These are phyloP conservation scores for Termitomyces sp. DNA, from an alignment of 768 basidiomycete genomes.

Conservation along the genomic window DNA sequence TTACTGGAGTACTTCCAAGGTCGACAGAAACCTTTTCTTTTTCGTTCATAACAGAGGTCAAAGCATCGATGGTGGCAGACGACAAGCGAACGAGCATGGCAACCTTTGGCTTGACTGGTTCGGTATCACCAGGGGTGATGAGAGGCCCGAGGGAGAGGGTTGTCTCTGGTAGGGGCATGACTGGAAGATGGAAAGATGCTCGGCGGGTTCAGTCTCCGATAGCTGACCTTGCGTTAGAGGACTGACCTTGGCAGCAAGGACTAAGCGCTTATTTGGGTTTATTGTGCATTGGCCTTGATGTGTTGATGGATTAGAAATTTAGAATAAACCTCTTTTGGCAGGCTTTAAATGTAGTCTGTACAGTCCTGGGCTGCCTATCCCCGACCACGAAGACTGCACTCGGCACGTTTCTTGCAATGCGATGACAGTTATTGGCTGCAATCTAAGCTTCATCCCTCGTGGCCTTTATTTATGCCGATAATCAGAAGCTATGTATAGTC, in stretches of 20 bases:
- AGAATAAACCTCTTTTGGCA: no score
- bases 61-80: constrained; percentile 63
- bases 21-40: constrained; percentile 48
- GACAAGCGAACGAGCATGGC: constrained; percentile 78
- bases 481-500: not conserved
- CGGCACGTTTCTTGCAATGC: not conserved
- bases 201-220: no score
- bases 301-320: no score
- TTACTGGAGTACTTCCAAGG: constrained; percentile 56
- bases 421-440: not conserved
- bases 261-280: constrained; percentile 8
- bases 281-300: constrained; percentile 8
- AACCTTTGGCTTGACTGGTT: constrained; percentile 57
- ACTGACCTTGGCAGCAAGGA: not conserved
- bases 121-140: constrained; percentile 47
- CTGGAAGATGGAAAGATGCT: not conserved
- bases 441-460: not conserved
- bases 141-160: constrained; percentile 55
- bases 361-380: no score
- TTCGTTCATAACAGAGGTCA: constrained; percentile 37
- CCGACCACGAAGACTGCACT: not conserved
- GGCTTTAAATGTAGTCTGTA: no score
- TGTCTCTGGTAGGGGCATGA: constrained; percentile 65
- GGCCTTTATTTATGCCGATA: not conserved
- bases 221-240: no score